Evolutionary conservation across 2,329 filamentous ascomycete species (phyloP).

Genomic region (Hymenoscyphus albidus): DNA sequence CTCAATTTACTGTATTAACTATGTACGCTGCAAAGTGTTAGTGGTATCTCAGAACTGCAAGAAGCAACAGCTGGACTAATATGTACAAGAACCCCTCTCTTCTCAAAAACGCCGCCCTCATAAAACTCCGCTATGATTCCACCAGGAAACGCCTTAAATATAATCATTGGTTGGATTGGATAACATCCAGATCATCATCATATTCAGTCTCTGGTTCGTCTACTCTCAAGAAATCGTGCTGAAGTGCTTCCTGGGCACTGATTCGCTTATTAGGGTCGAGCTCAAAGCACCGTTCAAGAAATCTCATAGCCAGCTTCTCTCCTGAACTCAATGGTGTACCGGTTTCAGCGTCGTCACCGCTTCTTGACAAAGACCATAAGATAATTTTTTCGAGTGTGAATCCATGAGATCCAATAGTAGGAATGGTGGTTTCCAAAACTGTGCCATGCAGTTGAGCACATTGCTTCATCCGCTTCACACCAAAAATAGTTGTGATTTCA

Average conservation of each 20-base stretch:
- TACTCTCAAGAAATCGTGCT: slow-evolving; percentile 63
- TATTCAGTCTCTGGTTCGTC: slow-evolving; percentile 40
- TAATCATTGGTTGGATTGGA: slow-evolving; percentile 10
- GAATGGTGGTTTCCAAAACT: slow-evolving; percentile 88
- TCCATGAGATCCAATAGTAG: slow-evolving; percentile 79
- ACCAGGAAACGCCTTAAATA: slow-evolving; percentile 1
- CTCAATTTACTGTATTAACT: neutral
- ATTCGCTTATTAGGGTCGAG: slow-evolving; percentile 71
- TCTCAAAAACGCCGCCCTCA: slow-evolving; percentile 12
- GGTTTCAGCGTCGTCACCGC: slow-evolving; percentile 50
- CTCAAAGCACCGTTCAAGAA: slow-evolving; percentile 69
- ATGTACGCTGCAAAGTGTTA: slow-evolving; percentile 13
- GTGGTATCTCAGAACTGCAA: slow-evolving; percentile 19
- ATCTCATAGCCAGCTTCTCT: slow-evolving; percentile 69
- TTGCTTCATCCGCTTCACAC: slow-evolving; percentile 75
- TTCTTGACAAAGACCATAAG: slow-evolving; percentile 85
- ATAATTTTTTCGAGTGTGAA: slow-evolving; percentile 92
- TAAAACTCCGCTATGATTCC: slow-evolving; percentile 7
- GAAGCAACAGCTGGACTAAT: slow-evolving; percentile 16
- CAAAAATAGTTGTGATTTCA: slow-evolving; percentile 95
- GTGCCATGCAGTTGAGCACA: slow-evolving; percentile 83
- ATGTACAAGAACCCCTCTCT: slow-evolving; percentile 17
- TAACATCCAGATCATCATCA: slow-evolving; percentile 50
- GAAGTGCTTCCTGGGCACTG: slow-evolving; percentile 68
- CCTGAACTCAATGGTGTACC: slow-evolving; percentile 55